Percentiles rank a stretch among this genome's conserved stretches.
These are phyloP conservation scores for Biscogniauxia sp. DNA, from an alignment of 2,329 filamentous ascomycete genomes.

Conservation along the genomic window DNA sequence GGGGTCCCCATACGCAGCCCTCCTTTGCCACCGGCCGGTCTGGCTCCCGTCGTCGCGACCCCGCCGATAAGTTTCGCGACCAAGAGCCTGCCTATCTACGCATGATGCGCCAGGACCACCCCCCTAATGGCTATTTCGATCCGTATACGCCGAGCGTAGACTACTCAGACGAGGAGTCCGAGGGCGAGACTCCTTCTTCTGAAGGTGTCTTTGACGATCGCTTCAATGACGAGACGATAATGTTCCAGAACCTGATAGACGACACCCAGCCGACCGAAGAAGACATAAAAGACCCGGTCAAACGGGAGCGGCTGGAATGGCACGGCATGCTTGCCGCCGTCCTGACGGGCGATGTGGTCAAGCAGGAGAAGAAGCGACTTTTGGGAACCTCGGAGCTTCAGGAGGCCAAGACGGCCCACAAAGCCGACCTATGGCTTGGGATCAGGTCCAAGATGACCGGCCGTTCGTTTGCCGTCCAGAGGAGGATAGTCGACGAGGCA, in stretches of 20 bases:
- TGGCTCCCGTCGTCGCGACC: constrained; percentile 46
- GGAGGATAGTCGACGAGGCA: constrained; percentile 83
- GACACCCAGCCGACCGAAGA: constrained; percentile 89
- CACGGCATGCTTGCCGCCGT: constrained; percentile 97
- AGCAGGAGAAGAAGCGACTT: constrained; percentile 94
- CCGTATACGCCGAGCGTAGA: constrained; percentile 66
- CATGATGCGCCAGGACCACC: constrained; percentile 72
- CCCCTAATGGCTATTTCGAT: constrained; percentile 68
- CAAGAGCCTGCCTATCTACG: constrained; percentile 96
- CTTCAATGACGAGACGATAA: constrained; percentile 87
- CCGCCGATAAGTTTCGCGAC: constrained; percentile 56
- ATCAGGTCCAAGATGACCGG: constrained; percentile 82
- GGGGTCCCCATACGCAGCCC: constrained; percentile 45
- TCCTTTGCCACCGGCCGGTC: constrained; percentile 40
- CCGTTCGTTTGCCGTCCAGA: constrained; percentile 78
- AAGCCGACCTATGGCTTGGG: constrained; percentile 83
- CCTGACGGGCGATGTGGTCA: constrained; percentile 92
- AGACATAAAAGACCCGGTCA: constrained; percentile 83
- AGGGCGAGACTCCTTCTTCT: constrained; percentile 85
- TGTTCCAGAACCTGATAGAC: constrained; percentile 69
- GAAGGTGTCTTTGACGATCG: constrained; percentile 82
- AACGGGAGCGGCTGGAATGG: constrained; percentile 91
- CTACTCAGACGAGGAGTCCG: constrained; percentile 76
- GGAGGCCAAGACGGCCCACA: constrained; percentile 63
- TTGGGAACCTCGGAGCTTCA: constrained; percentile 70